Conservation (phyloP, 1,284 basidiomycete species). For the Ustilago cynodontis region DNA sequence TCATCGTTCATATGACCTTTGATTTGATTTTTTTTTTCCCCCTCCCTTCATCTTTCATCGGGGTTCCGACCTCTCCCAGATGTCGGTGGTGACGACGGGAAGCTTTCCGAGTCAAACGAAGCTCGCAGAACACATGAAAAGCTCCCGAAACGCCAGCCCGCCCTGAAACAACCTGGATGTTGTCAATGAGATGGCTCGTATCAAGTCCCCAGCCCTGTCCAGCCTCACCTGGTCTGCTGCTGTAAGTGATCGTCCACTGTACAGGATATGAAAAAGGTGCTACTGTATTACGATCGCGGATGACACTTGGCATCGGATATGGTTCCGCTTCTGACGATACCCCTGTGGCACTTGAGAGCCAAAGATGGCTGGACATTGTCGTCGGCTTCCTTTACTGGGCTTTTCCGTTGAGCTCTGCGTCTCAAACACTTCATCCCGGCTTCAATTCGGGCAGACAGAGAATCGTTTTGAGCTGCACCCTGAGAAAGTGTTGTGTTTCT, state of each 20-base stretch:
- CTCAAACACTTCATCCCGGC: neutral
- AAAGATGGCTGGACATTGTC: neutral
- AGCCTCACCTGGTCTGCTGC: too few species aligned
- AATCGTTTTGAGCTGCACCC: conserved; percentile 1
- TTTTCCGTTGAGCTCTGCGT: too few species aligned
- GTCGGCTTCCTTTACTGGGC: neutral
- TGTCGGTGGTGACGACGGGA: neutral
- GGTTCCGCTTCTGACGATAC: neutral
- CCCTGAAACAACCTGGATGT: neutral
- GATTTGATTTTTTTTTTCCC: too few species aligned
- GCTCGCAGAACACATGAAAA: too few species aligned
- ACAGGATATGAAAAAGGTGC: too few species aligned
- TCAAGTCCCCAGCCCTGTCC: too few species aligned
- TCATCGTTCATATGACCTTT: neutral
- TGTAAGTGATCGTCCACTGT: too few species aligned
- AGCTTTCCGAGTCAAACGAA: neutral
- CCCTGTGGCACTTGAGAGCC: conserved; percentile 1
- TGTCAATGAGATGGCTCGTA: neutral
- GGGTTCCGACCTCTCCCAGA: too few species aligned
- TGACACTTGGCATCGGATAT: too few species aligned
- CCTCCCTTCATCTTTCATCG: too few species aligned
- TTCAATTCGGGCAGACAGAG: neutral
- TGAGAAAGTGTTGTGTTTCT: conserved; percentile 18
- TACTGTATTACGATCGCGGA: too few species aligned
- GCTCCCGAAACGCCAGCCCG: too few species aligned